Conservation (phyloP, 2,329 filamentous ascomycete genomes). For the Scedosporium minutisporum region DNA sequence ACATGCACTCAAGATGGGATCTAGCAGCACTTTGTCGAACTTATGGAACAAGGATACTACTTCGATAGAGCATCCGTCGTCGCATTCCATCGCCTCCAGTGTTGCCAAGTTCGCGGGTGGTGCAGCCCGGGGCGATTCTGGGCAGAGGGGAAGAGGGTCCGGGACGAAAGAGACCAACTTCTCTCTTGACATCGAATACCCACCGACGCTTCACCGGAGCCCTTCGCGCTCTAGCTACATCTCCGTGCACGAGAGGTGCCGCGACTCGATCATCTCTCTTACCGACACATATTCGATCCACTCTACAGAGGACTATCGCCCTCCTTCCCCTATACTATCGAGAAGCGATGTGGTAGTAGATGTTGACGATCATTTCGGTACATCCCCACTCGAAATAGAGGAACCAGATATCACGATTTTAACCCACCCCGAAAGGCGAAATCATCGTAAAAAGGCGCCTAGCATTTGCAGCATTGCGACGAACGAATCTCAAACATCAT, state of each 20-base stretch:
- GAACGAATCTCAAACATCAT: constrained; percentile 44
- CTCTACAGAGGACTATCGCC: constrained; percentile 25
- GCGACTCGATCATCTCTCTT: constrained; percentile 45
- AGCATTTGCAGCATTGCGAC: constrained; percentile 54
- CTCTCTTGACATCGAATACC: constrained; percentile 1
- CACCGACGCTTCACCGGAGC: constrained; percentile 5
- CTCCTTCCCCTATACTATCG: constrained; percentile 5
- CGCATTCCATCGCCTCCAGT: no score
- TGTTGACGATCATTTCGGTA: background rate
- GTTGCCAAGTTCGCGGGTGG: no score
- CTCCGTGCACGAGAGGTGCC: constrained; percentile 39
- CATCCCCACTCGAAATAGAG: background rate
- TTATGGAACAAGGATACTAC: constrained; percentile 1
- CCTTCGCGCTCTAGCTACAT: constrained; percentile 30
- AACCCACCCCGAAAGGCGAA: constrained; percentile 10
- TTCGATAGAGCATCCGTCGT: background rate
- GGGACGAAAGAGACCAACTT: background rate
- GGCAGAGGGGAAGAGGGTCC: background rate
- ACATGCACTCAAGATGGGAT: constrained; percentile 3
- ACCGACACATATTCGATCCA: constrained; percentile 46
- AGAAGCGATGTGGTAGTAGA: background rate
- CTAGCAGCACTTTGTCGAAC: background rate
- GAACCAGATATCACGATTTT: constrained; percentile 12
- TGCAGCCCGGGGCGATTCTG: no score
- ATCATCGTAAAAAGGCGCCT: constrained; percentile 28